These are phyloP conservation scores for Dionaea muscipula DNA, from an alignment of 179 eudicot genomes.

Conservation along the genomic window DNA sequence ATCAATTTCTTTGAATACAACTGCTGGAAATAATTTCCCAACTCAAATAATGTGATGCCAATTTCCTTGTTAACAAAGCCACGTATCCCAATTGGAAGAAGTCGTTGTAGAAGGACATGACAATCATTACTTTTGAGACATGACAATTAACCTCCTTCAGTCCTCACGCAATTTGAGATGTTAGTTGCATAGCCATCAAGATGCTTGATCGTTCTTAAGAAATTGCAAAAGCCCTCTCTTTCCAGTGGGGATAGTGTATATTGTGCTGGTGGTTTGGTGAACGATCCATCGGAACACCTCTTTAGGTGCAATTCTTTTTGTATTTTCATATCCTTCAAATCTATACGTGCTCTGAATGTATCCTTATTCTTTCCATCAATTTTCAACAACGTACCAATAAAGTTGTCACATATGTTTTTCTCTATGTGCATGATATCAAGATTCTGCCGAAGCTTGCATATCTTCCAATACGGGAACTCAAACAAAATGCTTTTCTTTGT, in stretches of 20 bases:
- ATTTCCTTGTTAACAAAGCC: conserved; percentile 7
- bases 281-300: not conserved
- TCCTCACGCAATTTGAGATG: conserved; percentile 6
- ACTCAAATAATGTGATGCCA: conserved; percentile 1
- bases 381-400: conserved; percentile 9
- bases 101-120: conserved; percentile 11
- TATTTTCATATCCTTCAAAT: conserved; percentile 10
- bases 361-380: conserved; percentile 12
- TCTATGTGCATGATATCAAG: no score
- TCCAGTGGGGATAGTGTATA: conserved; percentile 6
- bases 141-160: not conserved
- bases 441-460: conserved; percentile 7
- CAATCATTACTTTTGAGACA: conserved; percentile 16
- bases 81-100: conserved; percentile 11
- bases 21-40: conserved; percentile 8
- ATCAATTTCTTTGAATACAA: conserved; percentile 9
- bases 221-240: not conserved
- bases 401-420: conserved; percentile 11
- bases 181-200: conserved; percentile 12
- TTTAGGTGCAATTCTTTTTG: conserved; percentile 2
- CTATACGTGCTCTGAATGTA: conserved; percentile 5
- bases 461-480: conserved; percentile 11
- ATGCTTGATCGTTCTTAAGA: not conserved
- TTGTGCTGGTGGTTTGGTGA: not conserved
- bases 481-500: conserved; percentile 8